These are phyloP conservation scores for Chaetomium sp. DNA, from an alignment of 2,329 filamentous ascomycete species.

Conservation along the genomic window DNA sequence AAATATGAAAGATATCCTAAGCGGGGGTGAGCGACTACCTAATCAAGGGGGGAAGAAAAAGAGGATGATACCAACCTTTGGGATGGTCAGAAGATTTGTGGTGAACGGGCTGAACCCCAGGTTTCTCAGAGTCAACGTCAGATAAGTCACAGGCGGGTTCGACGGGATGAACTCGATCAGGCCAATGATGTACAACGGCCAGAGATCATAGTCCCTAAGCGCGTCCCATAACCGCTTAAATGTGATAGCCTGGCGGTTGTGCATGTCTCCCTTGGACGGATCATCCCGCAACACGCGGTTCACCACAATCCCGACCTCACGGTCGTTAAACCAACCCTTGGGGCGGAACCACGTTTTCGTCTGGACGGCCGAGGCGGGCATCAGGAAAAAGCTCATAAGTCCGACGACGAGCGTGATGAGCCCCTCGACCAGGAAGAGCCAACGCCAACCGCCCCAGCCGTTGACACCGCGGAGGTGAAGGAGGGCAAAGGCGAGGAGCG, in stretches of 20 bases:
- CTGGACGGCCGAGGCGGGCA: slow-evolving; percentile 43
- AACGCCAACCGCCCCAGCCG: slow-evolving; percentile 36
- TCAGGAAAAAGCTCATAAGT: slow-evolving; percentile 44
- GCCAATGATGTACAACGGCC: slow-evolving; percentile 47
- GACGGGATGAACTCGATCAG: slow-evolving; percentile 44
- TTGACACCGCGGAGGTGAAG: slow-evolving; percentile 33
- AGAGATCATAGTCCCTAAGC: slow-evolving; percentile 49
- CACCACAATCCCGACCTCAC: slow-evolving; percentile 51
- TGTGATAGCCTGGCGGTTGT: slow-evolving; percentile 50
- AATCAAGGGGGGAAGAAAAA: slow-evolving; percentile 17
- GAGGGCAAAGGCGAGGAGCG: slow-evolving; percentile 32
- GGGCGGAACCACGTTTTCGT: slow-evolving; percentile 44
- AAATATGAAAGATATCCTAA: slow-evolving; percentile 42
- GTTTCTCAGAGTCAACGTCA: slow-evolving; percentile 46
- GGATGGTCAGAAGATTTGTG: slow-evolving; percentile 52
- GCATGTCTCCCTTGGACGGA: slow-evolving; percentile 51
- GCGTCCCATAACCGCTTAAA: slow-evolving; percentile 41
- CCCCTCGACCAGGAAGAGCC: slow-evolving; percentile 52
- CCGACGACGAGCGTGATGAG: slow-evolving; percentile 46
- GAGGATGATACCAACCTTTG: slow-evolving; percentile 31
- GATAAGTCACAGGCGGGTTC: slow-evolving; percentile 40
- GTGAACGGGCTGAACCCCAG: slow-evolving; percentile 48
- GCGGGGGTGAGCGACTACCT: neutral
- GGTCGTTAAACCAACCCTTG: slow-evolving; percentile 52
- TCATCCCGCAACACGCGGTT: slow-evolving; percentile 53